Conservation (phyloP, 2,329 filamentous ascomycete genomes). For the Knoxdaviesia capensis region DNA sequence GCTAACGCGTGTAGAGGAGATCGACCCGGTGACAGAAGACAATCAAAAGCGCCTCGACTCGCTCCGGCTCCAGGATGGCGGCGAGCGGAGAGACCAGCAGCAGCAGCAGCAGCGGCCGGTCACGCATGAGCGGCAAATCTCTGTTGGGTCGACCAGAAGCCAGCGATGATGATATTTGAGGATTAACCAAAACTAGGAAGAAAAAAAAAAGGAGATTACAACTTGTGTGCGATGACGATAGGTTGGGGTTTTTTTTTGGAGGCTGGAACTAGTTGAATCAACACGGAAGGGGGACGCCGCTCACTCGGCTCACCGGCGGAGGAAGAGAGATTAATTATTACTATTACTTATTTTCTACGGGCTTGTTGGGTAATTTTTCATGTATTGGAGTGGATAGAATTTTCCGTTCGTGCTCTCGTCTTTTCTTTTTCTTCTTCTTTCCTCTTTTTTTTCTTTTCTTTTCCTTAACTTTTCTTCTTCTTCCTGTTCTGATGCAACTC, state of each 20-base stretch:
- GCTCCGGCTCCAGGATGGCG: conserved; percentile 68
- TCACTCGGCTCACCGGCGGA: too few relatives aligned
- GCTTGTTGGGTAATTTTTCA: conserved; percentile 1
- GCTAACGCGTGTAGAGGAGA: conserved; percentile 45
- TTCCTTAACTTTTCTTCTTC: neutral
- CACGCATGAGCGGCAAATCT: conserved; percentile 39
- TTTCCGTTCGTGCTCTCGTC: conserved; percentile 3
- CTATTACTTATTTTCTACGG: neutral
- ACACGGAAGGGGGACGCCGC: too few relatives aligned
- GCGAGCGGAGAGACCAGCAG: conserved; percentile 30
- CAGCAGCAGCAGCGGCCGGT: conserved; percentile 15
- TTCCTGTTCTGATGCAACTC: neutral
- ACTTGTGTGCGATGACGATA: neutral
- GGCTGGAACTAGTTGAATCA: neutral
- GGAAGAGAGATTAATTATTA: too few relatives aligned
- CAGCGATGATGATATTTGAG: conserved; percentile 19
- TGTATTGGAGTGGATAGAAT: conserved; percentile 5
- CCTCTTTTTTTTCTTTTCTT: neutral
- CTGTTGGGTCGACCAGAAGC: conserved; percentile 31
- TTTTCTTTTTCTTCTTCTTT: conserved; percentile 3
- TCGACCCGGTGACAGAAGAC: conserved; percentile 61
- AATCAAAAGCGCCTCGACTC: conserved; percentile 78
- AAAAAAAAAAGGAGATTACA: too few relatives aligned
- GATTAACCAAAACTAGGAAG: neutral
- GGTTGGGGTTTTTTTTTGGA: conserved; percentile 4